Evolutionary conservation across 148 eudicot genomes (phyloP).

Genomic region (Silene conica): DNA sequence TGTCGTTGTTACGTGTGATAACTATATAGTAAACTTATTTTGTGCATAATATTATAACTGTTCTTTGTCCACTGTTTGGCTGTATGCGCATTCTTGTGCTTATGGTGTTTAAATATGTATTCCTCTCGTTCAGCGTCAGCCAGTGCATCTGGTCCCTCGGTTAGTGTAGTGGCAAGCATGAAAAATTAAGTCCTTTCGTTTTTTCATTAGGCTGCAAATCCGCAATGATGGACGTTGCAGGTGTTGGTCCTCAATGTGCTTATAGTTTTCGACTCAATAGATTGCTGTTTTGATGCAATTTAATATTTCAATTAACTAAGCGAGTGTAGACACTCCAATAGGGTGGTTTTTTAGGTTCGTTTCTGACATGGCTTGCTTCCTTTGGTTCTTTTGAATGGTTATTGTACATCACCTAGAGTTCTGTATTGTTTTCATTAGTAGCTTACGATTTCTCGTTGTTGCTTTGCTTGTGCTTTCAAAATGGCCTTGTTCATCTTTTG

Average conservation of each 20-base stretch:
- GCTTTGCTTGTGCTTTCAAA: constrained; percentile 3
- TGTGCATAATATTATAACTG: neutral
- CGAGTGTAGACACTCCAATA: neutral
- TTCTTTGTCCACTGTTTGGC: neutral
- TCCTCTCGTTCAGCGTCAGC: neutral
- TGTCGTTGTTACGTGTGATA: constrained; percentile 14
- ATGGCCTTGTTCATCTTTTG: constrained; percentile 6
- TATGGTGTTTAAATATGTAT: neutral
- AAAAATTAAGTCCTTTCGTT: neutral
- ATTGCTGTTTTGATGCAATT: neutral
- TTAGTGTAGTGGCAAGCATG: neutral
- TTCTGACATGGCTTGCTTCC: neutral
- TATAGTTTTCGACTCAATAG: neutral
- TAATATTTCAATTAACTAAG: neutral
- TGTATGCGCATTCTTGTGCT: neutral
- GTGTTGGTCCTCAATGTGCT: neutral
- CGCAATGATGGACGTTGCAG: neutral
- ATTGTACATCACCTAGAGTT: neutral
- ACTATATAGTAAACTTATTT: neutral
- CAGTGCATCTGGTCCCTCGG: neutral
- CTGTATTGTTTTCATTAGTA: constrained; percentile 4
- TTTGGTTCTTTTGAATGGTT: neutral
- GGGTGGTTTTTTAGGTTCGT: neutral
- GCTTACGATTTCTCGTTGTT: constrained; percentile 11
- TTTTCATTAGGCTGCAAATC: neutral